These are phyloP conservation scores for Theobroma cacao DNA, from an alignment of 345 rosid species.

Conservation along the genomic window DNA sequence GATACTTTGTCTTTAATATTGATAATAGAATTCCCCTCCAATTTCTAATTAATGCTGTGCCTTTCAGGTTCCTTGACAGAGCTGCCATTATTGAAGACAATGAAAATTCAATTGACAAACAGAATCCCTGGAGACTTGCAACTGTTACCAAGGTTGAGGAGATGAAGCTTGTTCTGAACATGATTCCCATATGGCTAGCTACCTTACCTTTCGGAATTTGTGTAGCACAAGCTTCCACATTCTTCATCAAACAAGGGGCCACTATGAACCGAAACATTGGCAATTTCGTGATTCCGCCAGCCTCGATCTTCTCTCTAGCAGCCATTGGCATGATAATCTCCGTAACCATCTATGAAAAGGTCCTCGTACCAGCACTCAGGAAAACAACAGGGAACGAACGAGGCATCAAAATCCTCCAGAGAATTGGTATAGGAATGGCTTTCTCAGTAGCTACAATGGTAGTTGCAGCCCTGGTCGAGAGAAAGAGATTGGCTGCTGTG, in stretches of 20 bases:
- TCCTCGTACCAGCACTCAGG: constrained; percentile 47
- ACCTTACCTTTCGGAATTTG: constrained; percentile 74
- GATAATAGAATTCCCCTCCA: neutral
- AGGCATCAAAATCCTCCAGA: constrained; percentile 80
- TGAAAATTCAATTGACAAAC: constrained; percentile 36
- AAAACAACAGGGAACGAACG: constrained; percentile 56
- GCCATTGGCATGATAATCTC: constrained; percentile 63
- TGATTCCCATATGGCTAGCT: constrained; percentile 86
- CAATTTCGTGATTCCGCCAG: constrained; percentile 53
- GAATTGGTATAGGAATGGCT: constrained; percentile 85
- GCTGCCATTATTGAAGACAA: constrained; percentile 62
- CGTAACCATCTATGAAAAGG: constrained; percentile 50
- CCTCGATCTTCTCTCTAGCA: constrained; percentile 45
- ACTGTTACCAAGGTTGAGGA: constrained; percentile 86
- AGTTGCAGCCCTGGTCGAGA: constrained; percentile 75
- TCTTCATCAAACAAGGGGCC: constrained; percentile 86
- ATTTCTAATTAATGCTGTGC: neutral
- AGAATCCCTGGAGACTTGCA: constrained; percentile 71
- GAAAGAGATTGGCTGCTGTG: constrained; percentile 37
- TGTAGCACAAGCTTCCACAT: constrained; percentile 72
- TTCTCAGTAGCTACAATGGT: constrained; percentile 68
- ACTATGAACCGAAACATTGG: constrained; percentile 43
- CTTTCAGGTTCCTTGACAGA: constrained; percentile 81
- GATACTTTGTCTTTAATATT: neutral
- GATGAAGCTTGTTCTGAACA: constrained; percentile 76